Evolutionary conservation across 768 basidiomycete species (phyloP), one percentile per base, ranked within the genome.

Genomic region (Piloderma croceum): DNA sequence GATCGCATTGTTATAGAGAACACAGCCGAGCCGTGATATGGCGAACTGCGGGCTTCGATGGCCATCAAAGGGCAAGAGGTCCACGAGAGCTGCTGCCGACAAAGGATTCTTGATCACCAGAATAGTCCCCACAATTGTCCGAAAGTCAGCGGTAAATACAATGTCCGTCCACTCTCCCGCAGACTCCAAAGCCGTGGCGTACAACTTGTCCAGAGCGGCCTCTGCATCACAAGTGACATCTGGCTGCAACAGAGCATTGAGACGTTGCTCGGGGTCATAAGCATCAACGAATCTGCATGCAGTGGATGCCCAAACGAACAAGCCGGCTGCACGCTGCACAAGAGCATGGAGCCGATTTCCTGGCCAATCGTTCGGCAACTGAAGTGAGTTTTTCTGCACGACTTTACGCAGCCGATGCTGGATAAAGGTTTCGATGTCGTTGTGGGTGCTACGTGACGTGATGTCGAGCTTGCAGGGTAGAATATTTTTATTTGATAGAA

Each of bases 271-370:
- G 21, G 39, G 39, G 20, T 41, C 23, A 21, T 39, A 13, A 15
- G 12, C 31, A 10, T 41, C 39, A 10, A 24, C 33, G 27, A 46
- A 45, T 12, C 18, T 18, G n/a, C 24, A 37, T 6, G 61, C 61
- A 9, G 60, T 63, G 13, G 38, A 50, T 7, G 61, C 61, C 59
- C 60, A 61, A 31, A 62, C 47, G 35, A 63, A 63, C 23, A 61
- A 46, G 3, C 60, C 60, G 5, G 46, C 15, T 11, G 44, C 22
- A 6, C 19, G 35, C 6, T 6, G 12, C 7, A 39, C 44, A 3
- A 61, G 51, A 3, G 50, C 50, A 5, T 49, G 42, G 1, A 39
- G 45, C 35, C 37, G 38, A 19, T 49, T 36, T 3, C 60, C 60
- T 0, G 60, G 61, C 60, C 60, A 61, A 39, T 61, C 59, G n/a